Conservation (phyloP, 2,329 filamentous ascomycete genomes). For the Cordyceps pruinosa region DNA sequence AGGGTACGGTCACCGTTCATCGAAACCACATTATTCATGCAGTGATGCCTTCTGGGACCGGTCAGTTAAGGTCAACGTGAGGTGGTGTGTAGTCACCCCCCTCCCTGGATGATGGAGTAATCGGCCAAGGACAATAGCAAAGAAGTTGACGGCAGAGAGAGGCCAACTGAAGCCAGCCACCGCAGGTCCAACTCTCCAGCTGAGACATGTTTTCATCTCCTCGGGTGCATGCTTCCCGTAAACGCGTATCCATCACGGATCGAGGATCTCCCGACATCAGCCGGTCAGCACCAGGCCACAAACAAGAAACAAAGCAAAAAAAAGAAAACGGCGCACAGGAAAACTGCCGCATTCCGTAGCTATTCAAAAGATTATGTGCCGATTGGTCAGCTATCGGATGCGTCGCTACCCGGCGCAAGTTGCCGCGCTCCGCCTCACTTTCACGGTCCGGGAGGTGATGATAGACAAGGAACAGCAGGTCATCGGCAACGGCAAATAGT, state of each 20-base stretch:
- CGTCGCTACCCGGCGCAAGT: not conserved
- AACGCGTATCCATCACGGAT: not conserved
- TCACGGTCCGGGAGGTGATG: not conserved
- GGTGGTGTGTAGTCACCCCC: not conserved
- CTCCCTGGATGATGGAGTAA: not conserved
- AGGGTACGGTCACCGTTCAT: not conserved
- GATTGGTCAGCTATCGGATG: not conserved
- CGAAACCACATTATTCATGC: slow-evolving; percentile 3
- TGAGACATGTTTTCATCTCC: not conserved
- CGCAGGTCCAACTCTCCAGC: not conserved
- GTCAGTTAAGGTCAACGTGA: not conserved
- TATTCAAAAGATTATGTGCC: not conserved
- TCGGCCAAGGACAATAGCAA: not conserved
- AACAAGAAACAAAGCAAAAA: not conserved
- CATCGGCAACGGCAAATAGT: not conserved
- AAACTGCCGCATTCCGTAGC: not conserved
- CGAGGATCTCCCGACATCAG: not conserved
- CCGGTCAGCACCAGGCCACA: not conserved
- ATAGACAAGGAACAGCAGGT: not conserved
- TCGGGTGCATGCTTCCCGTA: not conserved
- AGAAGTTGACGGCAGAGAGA: not conserved
- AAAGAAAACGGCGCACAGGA: not conserved
- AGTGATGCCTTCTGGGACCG: not conserved
- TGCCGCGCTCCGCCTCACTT: not conserved
- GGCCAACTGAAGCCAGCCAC: not conserved